Evolutionary conservation across 139 green algal genomes (phyloP), one percentile per base, ranked within the genome.

Genomic region (Chloropicon primus): DNA sequence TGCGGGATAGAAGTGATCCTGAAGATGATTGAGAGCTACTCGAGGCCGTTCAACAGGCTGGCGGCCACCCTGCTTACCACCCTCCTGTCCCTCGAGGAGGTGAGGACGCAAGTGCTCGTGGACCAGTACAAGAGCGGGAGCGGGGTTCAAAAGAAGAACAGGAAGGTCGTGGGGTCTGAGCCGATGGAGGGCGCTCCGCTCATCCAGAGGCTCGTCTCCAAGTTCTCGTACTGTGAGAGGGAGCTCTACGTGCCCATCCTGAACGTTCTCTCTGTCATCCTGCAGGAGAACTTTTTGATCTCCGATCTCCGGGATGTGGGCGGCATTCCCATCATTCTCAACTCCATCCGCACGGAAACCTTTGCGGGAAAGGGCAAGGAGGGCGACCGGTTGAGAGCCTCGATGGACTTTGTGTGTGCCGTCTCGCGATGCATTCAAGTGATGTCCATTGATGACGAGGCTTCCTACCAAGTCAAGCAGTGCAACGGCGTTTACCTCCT

Each of bases 401-500:
- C 79, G 54, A 78, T 85, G 73, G 82, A 86, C 82, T 73, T 86
- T 71, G 80, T 76, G 24, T 84, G 80, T 78, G 83, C 82, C 2
- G 77, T 77, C 21, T 77, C 85, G 22, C 83, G 80, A 0, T 82
- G 84, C 22, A 17, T 62, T 17, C 41, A 62, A 17, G 41, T 17
- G 10, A 79, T 88, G 22, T 54, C 78, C n/a, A 80, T 85, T 29
- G 82, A 82, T 71, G 78, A 88, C 72, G 84, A 88, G 72, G 79
- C 82, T 26, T 53, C 78, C 5, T 78, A 81, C 76, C 73, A 78
- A 26, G 78, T 84, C 23, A 76, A 82, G 2, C 76, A 80, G 71
- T 85, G 79, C 80, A 86, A 88, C 74, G 82, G 75, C 0, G 80
- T 88, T 2, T 82, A 82, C 29, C 78, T 88, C 72, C 80, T 88